phyloP scores from a whole-genome alignment of 2,329 filamentous ascomycete genomes.

The Fusarium bactridioides region DNA sequence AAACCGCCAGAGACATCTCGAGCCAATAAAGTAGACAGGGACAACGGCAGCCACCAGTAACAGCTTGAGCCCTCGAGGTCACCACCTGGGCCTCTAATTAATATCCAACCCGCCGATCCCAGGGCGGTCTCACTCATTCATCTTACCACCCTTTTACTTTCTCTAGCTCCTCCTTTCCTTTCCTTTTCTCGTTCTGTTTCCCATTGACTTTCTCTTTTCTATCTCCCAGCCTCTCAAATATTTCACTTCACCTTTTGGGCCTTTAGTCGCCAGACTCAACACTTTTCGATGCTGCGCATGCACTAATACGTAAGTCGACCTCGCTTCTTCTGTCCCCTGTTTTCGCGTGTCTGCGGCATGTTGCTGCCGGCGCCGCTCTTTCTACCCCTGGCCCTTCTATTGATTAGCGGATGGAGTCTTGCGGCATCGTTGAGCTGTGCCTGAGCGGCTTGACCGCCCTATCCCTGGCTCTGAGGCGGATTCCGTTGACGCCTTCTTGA shows the following conservation, averaged over 20 bases:
- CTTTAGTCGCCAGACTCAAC: conserved; percentile 1
- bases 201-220: not conserved
- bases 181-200: not conserved
- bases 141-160: conserved; percentile 19
- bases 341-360: conserved; percentile 28
- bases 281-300: conserved; percentile 21
- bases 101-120: conserved; percentile 22
- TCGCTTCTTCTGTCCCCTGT: conserved; percentile 23
- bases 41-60: conserved; percentile 6
- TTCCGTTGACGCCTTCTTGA: conserved; percentile 4
- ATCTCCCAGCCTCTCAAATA: conserved; percentile 21
- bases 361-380: conserved; percentile 25
- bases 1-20: conserved; percentile 19
- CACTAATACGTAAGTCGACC: conserved; percentile 32
- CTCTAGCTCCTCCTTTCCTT: not conserved
- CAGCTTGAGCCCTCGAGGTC: conserved; percentile 25
- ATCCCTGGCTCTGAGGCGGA: conserved; percentile 12
- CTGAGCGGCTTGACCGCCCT: conserved; percentile 34
- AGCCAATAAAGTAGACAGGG: conserved; percentile 19
- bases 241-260: not conserved
- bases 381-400: conserved; percentile 24
- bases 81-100: conserved; percentile 3
- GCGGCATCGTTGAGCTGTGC: conserved; percentile 28
- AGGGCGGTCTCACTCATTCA: conserved; percentile 32
- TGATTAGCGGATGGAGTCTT: conserved; percentile 32